Percentiles rank a stretch among this genome's conserved stretches.
These are phyloP conservation scores for Stemphylium lycopersici DNA, from an alignment of 2,329 filamentous ascomycete species.

Conservation along the genomic window DNA sequence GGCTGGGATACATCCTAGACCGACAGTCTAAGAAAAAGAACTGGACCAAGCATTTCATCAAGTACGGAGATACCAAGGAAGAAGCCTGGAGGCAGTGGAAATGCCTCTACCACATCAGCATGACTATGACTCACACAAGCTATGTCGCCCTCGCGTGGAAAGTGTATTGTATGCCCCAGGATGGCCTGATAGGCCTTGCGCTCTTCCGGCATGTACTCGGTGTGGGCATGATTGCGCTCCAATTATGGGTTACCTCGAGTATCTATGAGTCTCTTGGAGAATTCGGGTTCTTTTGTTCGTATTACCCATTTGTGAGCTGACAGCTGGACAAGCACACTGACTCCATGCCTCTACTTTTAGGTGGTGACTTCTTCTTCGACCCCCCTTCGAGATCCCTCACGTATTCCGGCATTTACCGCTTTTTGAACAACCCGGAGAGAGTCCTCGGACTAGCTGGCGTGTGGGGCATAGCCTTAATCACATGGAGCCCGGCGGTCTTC, in stretches of 20 bases:
- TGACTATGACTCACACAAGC: slow-evolving; percentile 85
- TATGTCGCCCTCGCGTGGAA: slow-evolving; percentile 95
- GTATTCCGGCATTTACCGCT: slow-evolving; percentile 97
- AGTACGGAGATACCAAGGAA: slow-evolving; percentile 86
- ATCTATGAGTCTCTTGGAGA: slow-evolving; percentile 96
- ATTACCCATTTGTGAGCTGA: neutral
- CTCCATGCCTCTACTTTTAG: slow-evolving; percentile 66
- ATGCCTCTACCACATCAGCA: slow-evolving; percentile 89
- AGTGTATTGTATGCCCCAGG: slow-evolving; percentile 84
- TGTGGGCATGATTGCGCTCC: slow-evolving; percentile 77
- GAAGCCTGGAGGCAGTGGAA: slow-evolving; percentile 99
- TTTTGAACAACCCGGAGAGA: slow-evolving; percentile 95
- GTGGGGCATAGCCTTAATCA: slow-evolving; percentile 93
- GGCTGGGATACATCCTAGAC: slow-evolving; percentile 83
- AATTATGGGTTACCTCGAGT: slow-evolving; percentile 90
- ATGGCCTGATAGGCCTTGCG: slow-evolving; percentile 87
- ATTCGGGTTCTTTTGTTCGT: slow-evolving; percentile 74
- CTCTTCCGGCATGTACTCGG: slow-evolving; percentile 88
- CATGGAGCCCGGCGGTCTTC: slow-evolving; percentile 85
- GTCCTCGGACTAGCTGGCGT: slow-evolving; percentile 92
- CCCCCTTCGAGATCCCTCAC: slow-evolving; percentile 80
- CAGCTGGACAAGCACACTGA: neutral
- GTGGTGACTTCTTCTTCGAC: slow-evolving; percentile 96
- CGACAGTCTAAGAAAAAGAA: slow-evolving; percentile 87
- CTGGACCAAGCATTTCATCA: slow-evolving; percentile 97